These are phyloP conservation scores for Corymbia calophylla DNA, from an alignment of 441 rosid species.

Conservation along the genomic window DNA sequence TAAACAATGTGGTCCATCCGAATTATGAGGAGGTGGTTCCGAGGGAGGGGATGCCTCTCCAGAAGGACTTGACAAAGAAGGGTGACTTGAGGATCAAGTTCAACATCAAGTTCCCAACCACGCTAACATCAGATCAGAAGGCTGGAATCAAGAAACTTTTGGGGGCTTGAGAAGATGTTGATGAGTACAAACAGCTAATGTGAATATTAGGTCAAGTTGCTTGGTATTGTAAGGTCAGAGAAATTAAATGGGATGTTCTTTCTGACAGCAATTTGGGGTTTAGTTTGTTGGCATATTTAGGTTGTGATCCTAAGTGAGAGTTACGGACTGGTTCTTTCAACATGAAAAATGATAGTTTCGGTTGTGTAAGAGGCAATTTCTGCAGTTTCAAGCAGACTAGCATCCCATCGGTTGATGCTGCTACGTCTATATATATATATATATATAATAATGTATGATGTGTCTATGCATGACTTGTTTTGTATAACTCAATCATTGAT, in stretches of 20 bases:
- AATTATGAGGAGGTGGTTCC: constrained; percentile 51
- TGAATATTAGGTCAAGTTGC: neutral
- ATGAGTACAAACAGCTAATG: neutral
- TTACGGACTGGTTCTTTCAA: neutral
- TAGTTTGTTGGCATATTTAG: neutral
- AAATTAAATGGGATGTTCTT: neutral
- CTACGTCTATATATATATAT: neutral
- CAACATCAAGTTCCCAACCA: constrained; percentile 44
- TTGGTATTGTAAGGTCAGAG: neutral
- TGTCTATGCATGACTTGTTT: neutral
- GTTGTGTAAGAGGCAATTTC: neutral
- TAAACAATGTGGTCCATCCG: constrained; percentile 60
- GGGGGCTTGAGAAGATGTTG: constrained; percentile 13
- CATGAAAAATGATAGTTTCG: neutral
- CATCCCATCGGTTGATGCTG: neutral
- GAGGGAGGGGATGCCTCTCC: constrained; percentile 55
- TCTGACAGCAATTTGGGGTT: neutral
- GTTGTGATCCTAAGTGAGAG: neutral
- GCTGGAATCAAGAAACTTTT: constrained; percentile 49
- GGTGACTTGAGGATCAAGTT: constrained; percentile 58
- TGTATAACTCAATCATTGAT: neutral
- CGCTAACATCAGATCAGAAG: constrained; percentile 50
- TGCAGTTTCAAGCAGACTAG: neutral
- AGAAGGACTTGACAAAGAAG: constrained; percentile 39
- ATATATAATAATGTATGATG: neutral